Percentiles rank a stretch among this genome's conserved stretches.
These are phyloP conservation scores for Arthrinium puccinioides DNA, from an alignment of 2,329 filamentous ascomycete genomes.

Conservation along the genomic window DNA sequence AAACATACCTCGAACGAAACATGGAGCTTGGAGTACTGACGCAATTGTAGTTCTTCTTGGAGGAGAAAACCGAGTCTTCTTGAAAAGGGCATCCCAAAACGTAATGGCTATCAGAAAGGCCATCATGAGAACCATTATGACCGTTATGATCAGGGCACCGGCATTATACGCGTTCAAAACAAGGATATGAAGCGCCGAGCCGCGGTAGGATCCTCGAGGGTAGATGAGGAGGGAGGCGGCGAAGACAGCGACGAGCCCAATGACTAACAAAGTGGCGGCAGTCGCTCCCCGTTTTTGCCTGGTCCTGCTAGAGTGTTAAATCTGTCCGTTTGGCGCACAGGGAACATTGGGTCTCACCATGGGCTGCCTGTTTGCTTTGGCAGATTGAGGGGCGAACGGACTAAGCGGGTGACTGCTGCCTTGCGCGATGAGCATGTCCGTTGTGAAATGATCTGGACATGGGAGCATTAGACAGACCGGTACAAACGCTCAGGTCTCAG, in stretches of 20 bases:
- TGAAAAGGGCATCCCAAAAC: constrained; percentile 51
- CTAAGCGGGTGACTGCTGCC: constrained; percentile 22
- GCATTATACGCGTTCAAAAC: constrained; percentile 47
- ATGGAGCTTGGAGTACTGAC: neutral
- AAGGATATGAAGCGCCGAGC: constrained; percentile 12
- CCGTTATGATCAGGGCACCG: no score
- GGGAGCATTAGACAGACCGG: no score
- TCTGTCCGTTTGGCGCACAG: no score
- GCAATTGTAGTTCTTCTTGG: constrained; percentile 74
- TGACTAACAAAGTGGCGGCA: constrained; percentile 44
- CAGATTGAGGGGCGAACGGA: constrained; percentile 21
- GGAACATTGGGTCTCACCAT: constrained; percentile 14
- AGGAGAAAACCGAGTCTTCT: constrained; percentile 62
- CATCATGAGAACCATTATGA: constrained; percentile 17
- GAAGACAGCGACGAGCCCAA: constrained; percentile 63
- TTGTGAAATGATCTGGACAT: no score
- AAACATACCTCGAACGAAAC: neutral
- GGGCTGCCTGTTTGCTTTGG: constrained; percentile 1
- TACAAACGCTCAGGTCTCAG: neutral
- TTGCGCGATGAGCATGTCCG: no score
- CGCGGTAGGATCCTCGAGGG: constrained; percentile 12
- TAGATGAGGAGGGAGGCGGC: constrained; percentile 46
- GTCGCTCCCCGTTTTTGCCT: constrained; percentile 58
- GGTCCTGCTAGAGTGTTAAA: constrained; percentile 52
- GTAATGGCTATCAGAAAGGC: constrained; percentile 23